Evolutionary conservation across 805 yeast genomes (phyloP).

Genomic region (Isabelozyma pseudorhagii): DNA sequence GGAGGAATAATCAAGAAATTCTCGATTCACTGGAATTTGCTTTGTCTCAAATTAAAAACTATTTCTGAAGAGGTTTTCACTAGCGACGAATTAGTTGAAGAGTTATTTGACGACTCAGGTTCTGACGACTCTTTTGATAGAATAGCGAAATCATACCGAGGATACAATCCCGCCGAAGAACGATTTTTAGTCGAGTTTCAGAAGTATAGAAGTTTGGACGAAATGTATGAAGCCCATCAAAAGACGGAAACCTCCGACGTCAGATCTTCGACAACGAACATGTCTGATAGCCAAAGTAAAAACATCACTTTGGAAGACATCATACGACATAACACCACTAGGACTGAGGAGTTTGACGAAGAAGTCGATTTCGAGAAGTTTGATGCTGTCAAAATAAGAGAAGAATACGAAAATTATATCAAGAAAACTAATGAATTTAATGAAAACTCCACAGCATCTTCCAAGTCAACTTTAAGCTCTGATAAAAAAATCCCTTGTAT

Average conservation of each 20-base stretch:
- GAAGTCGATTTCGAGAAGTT: conserved; percentile 18
- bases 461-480: conserved; percentile 4
- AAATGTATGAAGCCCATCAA: conserved; percentile 22
- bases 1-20: conserved; percentile 35
- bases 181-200: conserved; percentile 29
- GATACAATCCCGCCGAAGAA: conserved; percentile 22
- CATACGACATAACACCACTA: conserved; percentile 18
- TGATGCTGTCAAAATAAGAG: conserved; percentile 23
- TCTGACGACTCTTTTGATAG: conserved; percentile 27
- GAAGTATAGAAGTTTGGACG: conserved; percentile 28
- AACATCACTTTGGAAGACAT: conserved; percentile 11
- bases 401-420: conserved; percentile 26
- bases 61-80: conserved; percentile 49
- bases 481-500: conserved; percentile 15
- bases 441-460: conserved; percentile 1
- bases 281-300: conserved; percentile 4
- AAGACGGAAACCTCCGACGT: not conserved
- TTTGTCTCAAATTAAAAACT: conserved; percentile 29
- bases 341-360: conserved; percentile 7
- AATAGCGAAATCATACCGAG: conserved; percentile 12
- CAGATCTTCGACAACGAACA: conserved; percentile 6
- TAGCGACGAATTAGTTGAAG: conserved; percentile 48
- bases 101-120: conserved; percentile 44
- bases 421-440: conserved; percentile 5
- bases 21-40: conserved; percentile 35